phyloP scores from a whole-genome alignment of 352 stramenopile genomes.

The Globisporangium paddicum region DNA sequence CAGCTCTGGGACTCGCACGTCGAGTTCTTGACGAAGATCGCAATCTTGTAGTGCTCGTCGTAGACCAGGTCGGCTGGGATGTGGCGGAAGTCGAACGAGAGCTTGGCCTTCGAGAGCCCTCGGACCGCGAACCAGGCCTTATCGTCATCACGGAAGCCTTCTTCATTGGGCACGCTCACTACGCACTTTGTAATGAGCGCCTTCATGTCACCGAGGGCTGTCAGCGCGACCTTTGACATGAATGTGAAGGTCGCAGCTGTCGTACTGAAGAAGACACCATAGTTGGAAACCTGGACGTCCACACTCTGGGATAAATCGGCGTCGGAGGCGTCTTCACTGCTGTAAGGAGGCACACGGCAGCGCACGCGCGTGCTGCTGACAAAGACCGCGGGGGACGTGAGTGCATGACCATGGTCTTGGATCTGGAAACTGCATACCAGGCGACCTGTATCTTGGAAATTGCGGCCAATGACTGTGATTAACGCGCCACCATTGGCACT shows the following conservation, averaged over 20 bases:
- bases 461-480: slow-evolving; percentile 93
- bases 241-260: slow-evolving; percentile 53
- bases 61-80: slow-evolving; percentile 90
- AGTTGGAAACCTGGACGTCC: slow-evolving; percentile 77
- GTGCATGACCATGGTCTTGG: slow-evolving; percentile 12
- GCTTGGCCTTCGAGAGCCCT: slow-evolving; percentile 88
- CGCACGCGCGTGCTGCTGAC: slow-evolving; percentile 76
- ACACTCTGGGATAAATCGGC: slow-evolving; percentile 18
- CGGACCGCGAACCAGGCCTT: slow-evolving; percentile 91
- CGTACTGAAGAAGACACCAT: slow-evolving; percentile 63
- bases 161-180: slow-evolving; percentile 40
- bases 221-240: slow-evolving; percentile 17
- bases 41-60: slow-evolving; percentile 94
- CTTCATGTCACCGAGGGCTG: slow-evolving; percentile 16
- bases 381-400: slow-evolving; percentile 57
- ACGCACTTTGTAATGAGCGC: slow-evolving; percentile 33
- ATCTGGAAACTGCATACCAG: slow-evolving; percentile 85
- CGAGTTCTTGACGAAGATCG: slow-evolving; percentile 93
- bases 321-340: slow-evolving; percentile 22
- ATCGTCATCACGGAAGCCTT: slow-evolving; percentile 76
- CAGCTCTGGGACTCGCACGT: slow-evolving; percentile 89
- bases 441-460: slow-evolving; percentile 88
- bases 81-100: slow-evolving; percentile 95
- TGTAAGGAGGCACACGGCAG: slow-evolving; percentile 70
- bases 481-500: slow-evolving; percentile 35